Conservation (phyloP, 192 early-diverging fungal species). For the Chytriomyces sp. region DNA sequence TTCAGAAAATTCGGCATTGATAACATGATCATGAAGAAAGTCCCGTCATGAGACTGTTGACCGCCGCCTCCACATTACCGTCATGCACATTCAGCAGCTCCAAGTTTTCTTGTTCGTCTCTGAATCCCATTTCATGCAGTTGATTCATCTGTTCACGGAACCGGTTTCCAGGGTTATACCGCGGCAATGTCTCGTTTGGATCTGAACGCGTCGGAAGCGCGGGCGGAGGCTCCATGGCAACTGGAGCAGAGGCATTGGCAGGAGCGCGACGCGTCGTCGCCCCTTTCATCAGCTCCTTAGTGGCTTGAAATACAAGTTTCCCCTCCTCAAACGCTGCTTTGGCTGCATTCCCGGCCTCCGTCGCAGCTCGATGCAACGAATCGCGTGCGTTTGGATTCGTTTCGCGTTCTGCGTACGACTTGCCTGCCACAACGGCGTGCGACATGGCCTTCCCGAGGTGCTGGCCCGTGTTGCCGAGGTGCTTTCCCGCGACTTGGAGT, state of each 20-base stretch:
- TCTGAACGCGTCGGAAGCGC: no score
- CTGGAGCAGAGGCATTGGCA: not conserved
- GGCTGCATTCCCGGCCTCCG: slow-evolving; percentile 4
- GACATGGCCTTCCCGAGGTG: not conserved
- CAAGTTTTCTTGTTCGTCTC: slow-evolving; percentile 9
- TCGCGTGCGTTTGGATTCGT: not conserved
- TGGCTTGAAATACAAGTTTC: not conserved
- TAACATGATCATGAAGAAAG: not conserved
- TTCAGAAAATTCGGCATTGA: not conserved
- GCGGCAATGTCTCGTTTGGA: not conserved
- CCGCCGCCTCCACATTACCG: slow-evolving; percentile 16
- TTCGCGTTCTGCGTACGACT: not conserved
- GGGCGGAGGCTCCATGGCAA: not conserved
- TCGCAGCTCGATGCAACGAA: not conserved
- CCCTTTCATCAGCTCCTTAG: not conserved
- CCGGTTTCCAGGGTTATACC: not conserved
- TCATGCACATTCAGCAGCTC: slow-evolving; percentile 3
- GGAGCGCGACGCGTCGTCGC: not conserved
- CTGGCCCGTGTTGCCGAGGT: not conserved
- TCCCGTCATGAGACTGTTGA: slow-evolving; percentile 3
- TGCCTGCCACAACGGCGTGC: not conserved
- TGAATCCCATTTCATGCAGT: slow-evolving; percentile 30
- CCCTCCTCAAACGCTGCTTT: slow-evolving; percentile 1
- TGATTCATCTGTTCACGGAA: slow-evolving; percentile 15
- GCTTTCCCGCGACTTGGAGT: not conserved